Percentiles rank a stretch among this genome's conserved stretches.
These are phyloP conservation scores for Populus tremula DNA, from an alignment of 345 rosid species.

Conservation along the genomic window DNA sequence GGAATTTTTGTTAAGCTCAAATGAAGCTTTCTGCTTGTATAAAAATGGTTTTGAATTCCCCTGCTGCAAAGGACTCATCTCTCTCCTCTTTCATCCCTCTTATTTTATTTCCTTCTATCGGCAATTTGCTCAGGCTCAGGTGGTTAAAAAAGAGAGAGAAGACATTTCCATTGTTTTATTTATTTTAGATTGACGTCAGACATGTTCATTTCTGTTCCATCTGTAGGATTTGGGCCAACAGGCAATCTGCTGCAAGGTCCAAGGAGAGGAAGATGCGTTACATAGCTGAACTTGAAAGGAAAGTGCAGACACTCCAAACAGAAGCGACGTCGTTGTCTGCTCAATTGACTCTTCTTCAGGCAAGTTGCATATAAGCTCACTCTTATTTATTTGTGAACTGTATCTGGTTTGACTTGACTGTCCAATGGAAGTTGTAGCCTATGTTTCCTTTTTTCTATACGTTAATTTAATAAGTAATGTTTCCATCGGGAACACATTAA, in stretches of 20 bases:
- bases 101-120: background rate
- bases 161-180: background rate
- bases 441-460: background rate
- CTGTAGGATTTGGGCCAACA: conserved; percentile 91
- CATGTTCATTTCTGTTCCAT: background rate
- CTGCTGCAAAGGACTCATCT: background rate
- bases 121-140: too few species aligned
- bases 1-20: too few species aligned
- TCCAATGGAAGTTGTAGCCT: conserved; percentile 1
- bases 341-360: conserved; percentile 84
- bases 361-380: conserved; percentile 22
- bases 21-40: background rate
- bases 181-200: background rate
- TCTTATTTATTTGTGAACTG: background rate
- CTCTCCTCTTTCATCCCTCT: background rate
- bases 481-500: background rate
- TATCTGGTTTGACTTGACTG: background rate
- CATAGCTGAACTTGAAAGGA: conserved; percentile 88
- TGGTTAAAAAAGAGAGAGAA: background rate
- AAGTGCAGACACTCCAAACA: conserved; percentile 82
- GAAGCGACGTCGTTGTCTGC: conserved; percentile 93
- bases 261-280: conserved; percentile 96
- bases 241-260: conserved; percentile 97
- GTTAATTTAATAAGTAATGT: background rate
- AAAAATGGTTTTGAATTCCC: background rate